phyloP scores from a whole-genome alignment of 164 flowering plant genomes.

The Euptelea pleiosperma region DNA sequence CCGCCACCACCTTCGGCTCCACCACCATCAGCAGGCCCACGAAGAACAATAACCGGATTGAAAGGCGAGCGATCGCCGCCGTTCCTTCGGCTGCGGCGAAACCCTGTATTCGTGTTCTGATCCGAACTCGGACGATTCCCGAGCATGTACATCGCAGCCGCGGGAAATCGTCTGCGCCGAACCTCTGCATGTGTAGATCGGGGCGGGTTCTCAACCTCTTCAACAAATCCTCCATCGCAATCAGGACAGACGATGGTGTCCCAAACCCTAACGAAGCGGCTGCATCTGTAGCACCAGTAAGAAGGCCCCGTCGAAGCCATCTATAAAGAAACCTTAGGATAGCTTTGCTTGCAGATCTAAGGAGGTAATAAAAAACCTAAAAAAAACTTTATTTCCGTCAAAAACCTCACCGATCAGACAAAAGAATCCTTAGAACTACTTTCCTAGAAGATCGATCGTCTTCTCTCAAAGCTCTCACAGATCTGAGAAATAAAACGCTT shows the following conservation, averaged over 20 bases:
- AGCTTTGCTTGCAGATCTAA: not conserved
- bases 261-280: conserved; percentile 39
- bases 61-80: conserved; percentile 54
- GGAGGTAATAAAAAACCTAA: not conserved
- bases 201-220: conserved; percentile 42
- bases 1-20: conserved; percentile 19
- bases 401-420: conserved; percentile 1
- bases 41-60: conserved; percentile 75
- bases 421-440: not conserved
- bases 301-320: conserved; percentile 36
- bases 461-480: no score
- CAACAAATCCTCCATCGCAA: conserved; percentile 69
- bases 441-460: no score
- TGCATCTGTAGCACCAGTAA: conserved; percentile 77
- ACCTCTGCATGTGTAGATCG: conserved; percentile 18
- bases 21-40: conserved; percentile 39
- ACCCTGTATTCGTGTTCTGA: conserved; percentile 15
- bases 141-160: conserved; percentile 44
- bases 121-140: conserved; percentile 26
- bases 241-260: conserved; percentile 49
- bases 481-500: no score
- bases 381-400: conserved; percentile 9
- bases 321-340: conserved; percentile 7
- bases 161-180: conserved; percentile 27
- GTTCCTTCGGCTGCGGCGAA: conserved; percentile 44